Base-by-base conservation (phyloP, 352 stramenopile species). In the Pythium dissotocum region DNA sequence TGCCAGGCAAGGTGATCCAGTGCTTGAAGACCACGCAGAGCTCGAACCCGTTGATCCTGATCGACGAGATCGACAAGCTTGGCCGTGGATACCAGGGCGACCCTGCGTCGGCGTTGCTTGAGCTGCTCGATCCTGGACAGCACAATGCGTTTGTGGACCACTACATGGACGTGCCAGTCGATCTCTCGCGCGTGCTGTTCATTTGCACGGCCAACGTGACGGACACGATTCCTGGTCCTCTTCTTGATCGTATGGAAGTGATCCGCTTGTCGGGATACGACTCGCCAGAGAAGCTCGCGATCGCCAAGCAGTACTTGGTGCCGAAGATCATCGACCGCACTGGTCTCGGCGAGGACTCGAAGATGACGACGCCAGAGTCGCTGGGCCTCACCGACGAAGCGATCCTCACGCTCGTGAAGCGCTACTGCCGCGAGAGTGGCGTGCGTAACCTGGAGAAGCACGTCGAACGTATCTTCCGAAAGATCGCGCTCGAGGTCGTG, bases 171-270 rank as follows among this genome's bases (percentile, higher is more conserved):
- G 94, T 99, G 12, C 97, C 97, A 6, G 89, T 99, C 6, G 98
- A 99, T 81, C 87, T 99, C 6, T 99, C 91, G 65, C 97, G 98
- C 9, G 88, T 97, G 38, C 78, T 98, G 6, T 99, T 99, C 76
- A 97, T 99, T 63, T 99, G 97, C 72, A 99, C 96, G 3, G 94
- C 97, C 9, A 99, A 99, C 80, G 93, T 98, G 44, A 87, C 97
- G 14, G 94, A 98, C 61, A 98, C 90, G 35, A 99, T 99, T 69
- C 97, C 98, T 32, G 96, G 89, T 4, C 97, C 98, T 18, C 78
- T 99, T 48, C 79, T 99, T n/a, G 98, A 99, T 85, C 89, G 98
- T 58, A 99, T 99, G 97, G 98, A 99, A 85, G 87, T 99, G 21
- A 97, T 99, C 67, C 91, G 94, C 61, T 70, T 99, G 14, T 98